phyloP scores from a whole-genome alignment of 108 stramenopile species.

The Hondaea fermentalgiana region DNA sequence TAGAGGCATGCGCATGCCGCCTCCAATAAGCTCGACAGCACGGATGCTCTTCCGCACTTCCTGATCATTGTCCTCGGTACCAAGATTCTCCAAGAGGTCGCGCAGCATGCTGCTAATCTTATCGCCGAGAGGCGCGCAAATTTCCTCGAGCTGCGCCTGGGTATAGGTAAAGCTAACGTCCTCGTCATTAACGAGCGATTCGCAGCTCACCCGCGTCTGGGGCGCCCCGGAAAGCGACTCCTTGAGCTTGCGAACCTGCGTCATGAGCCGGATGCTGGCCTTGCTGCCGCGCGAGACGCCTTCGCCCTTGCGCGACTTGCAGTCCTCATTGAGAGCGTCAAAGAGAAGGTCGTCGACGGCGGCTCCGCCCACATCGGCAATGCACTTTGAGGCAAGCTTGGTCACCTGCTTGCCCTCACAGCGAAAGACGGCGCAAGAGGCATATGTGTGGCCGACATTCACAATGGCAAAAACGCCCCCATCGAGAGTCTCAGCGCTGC shows the following conservation, averaged over 20 bases:
- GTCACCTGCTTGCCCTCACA: neutral
- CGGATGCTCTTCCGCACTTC: neutral
- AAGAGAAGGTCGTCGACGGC: neutral
- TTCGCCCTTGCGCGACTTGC: neutral
- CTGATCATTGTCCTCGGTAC: neutral
- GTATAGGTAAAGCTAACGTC: neutral
- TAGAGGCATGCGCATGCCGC: slow-evolving; percentile 23
- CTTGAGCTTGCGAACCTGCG: slow-evolving; percentile 2
- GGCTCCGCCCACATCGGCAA: neutral
- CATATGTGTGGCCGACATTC: neutral
- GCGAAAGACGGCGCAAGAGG: neutral
- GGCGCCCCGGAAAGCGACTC: neutral
- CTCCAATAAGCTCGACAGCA: slow-evolving; percentile 6
- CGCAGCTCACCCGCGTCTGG: neutral
- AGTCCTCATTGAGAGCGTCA: neutral
- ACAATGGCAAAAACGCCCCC: neutral
- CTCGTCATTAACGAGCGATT: slow-evolving; percentile 10
- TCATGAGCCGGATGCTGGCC: neutral
- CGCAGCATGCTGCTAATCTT: neutral
- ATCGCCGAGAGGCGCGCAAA: neutral
- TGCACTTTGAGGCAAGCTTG: neutral
- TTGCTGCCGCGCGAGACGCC: neutral
- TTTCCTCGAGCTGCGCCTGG: neutral
- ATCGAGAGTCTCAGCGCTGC: neutral
- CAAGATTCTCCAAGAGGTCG: neutral